Evolutionary conservation across 2,329 filamentous ascomycete species (phyloP), one percentile per base, ranked within the genome.

Genomic region (Diaporthe vexans): DNA sequence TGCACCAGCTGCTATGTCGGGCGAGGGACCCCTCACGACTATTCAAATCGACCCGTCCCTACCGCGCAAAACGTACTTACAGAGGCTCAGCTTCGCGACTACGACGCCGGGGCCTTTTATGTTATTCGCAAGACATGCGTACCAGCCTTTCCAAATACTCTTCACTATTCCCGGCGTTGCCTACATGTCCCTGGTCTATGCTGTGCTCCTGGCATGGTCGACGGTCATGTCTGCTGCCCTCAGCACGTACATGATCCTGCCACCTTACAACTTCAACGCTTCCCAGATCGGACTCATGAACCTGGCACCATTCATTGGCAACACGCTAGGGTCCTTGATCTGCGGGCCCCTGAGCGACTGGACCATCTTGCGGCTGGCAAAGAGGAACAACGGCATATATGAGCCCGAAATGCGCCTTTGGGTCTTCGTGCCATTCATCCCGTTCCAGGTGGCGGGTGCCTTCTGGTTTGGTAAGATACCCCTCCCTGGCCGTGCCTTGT

Each of bases 401-500:
- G 83, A 84, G 72, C 83, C 83, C 0, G 83, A 84, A 65, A 84
- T 83, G 78, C 79, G 83, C 8, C 75, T 84, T 21, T 84, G 73
- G 73, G 21, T 75, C 8, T 75, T 76, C 17, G 75, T 76, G 17
- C 75, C 75, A 7, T 81, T 81, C 6, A 79, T 79, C 1, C 33
- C 75, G 17, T 76, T 76, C 57, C 75, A 76, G 43, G 70, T 76
- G 13, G 75, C 75, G 19, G 75, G 75, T 24, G 69, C 75, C 8
- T 76, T 76, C 24, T 76, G 75, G 75, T 76, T 75, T 33, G 75
- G 63, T 68, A 68, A 37, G 63, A 54, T 21, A 11, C 13, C 33
- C 46, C 48, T n/a, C 33, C 46, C 46, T 26, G 21, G 11, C 8
- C n/a, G 3, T 26, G n/a, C 4, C 63, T 52, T 21, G 19, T 7